Conservation (phyloP, 768 basidiomycete genomes). For the Hericium rajendrae region DNA sequence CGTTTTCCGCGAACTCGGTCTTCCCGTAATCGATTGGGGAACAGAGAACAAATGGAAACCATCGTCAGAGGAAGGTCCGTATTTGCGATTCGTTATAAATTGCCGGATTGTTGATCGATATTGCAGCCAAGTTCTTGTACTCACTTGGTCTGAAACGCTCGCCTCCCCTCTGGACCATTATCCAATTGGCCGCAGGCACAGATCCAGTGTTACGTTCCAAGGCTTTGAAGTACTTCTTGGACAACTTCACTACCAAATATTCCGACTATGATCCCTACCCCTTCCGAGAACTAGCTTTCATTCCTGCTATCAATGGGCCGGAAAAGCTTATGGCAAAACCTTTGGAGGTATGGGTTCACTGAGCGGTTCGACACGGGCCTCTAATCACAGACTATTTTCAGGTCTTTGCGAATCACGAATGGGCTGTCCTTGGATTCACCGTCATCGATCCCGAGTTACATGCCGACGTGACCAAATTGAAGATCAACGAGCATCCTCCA, state of each 20-base stretch:
- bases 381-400: constrained; percentile 19
- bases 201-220: constrained; percentile 39
- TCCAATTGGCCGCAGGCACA: constrained; percentile 57
- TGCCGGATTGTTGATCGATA: neutral
- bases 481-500: constrained; percentile 62
- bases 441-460: constrained; percentile 47
- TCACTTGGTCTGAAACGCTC: constrained; percentile 56
- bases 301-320: constrained; percentile 58
- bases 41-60: constrained; percentile 66
- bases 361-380: neutral
- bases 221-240: constrained; percentile 77
- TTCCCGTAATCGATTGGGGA: constrained; percentile 89
- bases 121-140: constrained; percentile 69
- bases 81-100: neutral
- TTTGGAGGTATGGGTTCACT: constrained; percentile 41
- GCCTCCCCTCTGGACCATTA: constrained; percentile 56
- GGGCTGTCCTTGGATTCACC: constrained; percentile 69
- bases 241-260: constrained; percentile 58
- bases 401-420: constrained; percentile 64
- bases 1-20: constrained; percentile 55
- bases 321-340: constrained; percentile 50
- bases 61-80: constrained; percentile 77
- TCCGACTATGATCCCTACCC: constrained; percentile 43
- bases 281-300: constrained; percentile 57
- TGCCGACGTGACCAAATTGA: constrained; percentile 52